Conservation (phyloP, 495 filamentous ascomycete genomes). For the Penicillium soppii region DNA sequence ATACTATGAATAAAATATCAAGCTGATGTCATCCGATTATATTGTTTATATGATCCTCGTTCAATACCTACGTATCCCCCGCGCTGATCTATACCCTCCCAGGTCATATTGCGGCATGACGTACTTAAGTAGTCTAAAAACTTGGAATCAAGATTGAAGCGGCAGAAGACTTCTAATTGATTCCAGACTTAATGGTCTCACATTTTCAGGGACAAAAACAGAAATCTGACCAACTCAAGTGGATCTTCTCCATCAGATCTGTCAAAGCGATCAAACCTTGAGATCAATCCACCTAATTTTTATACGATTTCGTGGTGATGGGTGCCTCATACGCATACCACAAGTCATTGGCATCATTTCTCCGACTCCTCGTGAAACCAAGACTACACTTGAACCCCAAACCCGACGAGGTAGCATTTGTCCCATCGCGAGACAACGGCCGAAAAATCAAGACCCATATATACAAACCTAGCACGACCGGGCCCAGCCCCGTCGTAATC, state of each 20-base stretch:
- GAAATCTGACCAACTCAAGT: too few species aligned
- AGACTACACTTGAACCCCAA: constrained; percentile 22
- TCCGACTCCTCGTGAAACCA: constrained; percentile 18
- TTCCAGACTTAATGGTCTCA: constrained; percentile 3
- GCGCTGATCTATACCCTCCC: not conserved
- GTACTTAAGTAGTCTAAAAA: not conserved
- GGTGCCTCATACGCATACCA: constrained; percentile 12
- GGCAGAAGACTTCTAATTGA: too few species aligned
- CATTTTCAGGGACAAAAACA: not conserved
- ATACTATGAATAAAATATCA: too few species aligned
- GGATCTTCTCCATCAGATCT: not conserved
- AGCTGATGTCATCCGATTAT: too few species aligned
- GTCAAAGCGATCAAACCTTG: not conserved
- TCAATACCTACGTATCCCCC: not conserved
- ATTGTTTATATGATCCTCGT: too few species aligned
- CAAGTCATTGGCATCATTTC: constrained; percentile 17
- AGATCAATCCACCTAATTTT: not conserved
- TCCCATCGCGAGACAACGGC: constrained; percentile 38
- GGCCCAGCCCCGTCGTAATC: constrained; percentile 38
- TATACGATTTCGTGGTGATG: constrained; percentile 5
- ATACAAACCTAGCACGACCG: constrained; percentile 31
- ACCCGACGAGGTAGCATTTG: constrained; percentile 33
- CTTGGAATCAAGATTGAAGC: not conserved
- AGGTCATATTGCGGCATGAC: not conserved
- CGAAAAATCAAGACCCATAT: constrained; percentile 46